A percentile compares a stretch with the other conserved stretches of the same genome.
Evolutionary conservation across 129 eudicot species (phyloP).

Genomic region (Chrysanthemum lavandulifolium): DNA sequence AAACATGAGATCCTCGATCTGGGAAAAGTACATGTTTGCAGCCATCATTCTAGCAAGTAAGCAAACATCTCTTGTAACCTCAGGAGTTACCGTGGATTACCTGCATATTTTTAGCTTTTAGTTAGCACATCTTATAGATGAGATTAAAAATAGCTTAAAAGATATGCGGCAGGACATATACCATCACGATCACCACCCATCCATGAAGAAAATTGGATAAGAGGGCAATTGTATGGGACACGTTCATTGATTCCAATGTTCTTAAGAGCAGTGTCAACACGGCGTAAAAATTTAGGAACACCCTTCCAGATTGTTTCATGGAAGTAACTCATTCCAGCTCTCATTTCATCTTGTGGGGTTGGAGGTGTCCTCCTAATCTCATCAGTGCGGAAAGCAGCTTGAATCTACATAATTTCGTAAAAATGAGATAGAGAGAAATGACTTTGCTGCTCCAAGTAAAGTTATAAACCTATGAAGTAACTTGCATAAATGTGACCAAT

Average conservation of each 20-base stretch:
- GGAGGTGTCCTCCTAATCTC: slow-evolving; percentile 93
- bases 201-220: slow-evolving; percentile 98
- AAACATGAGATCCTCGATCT: slow-evolving; percentile 97
- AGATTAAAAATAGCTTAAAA: not conserved
- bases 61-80: slow-evolving; percentile 96
- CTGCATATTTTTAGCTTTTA: slow-evolving; percentile 39
- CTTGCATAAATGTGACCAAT: too few relatives aligned
- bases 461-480: not conserved
- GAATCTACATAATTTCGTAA: slow-evolving; percentile 52
- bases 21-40: slow-evolving; percentile 92
- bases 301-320: slow-evolving; percentile 99
- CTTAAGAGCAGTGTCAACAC: slow-evolving; percentile 97
- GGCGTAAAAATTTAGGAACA: slow-evolving; percentile 90
- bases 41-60: slow-evolving; percentile 99
- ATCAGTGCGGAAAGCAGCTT: slow-evolving; percentile 99
- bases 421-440: not conserved
- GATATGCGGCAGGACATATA: slow-evolving; percentile 17
- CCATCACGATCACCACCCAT: slow-evolving; percentile 99
- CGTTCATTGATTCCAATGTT: slow-evolving; percentile 96
- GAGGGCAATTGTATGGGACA: slow-evolving; percentile 97
- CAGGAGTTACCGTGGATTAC: slow-evolving; percentile 98
- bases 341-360: slow-evolving; percentile 97
- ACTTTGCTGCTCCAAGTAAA: not conserved
- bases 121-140: not conserved
- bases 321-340: slow-evolving; percentile 99